Evolutionary conservation across 2,329 filamentous ascomycete genomes (phyloP).

Genomic region (Cladosporium austrohemisphaericum): DNA sequence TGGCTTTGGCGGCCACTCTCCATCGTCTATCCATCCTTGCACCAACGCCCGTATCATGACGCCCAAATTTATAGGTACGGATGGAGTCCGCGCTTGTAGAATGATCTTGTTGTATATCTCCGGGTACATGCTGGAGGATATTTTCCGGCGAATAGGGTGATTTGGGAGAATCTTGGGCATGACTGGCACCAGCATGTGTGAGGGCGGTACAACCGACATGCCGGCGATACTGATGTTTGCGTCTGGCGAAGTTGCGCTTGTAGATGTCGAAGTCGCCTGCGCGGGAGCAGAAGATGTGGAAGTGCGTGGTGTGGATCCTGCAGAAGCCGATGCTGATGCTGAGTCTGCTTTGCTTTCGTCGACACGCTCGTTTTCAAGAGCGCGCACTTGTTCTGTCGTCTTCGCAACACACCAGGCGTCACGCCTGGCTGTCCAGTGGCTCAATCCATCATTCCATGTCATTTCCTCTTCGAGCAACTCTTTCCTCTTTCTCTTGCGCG

Average conservation of each 20-base stretch:
- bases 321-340: slow-evolving; percentile 2
- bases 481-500: slow-evolving; percentile 37
- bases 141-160: slow-evolving; percentile 74
- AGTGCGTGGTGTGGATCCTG: slow-evolving; percentile 25
- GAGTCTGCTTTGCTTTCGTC: slow-evolving; percentile 4
- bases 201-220: slow-evolving; percentile 4
- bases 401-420: slow-evolving; percentile 82
- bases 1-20: slow-evolving; percentile 79
- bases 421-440: slow-evolving; percentile 72
- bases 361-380: neutral
- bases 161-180: slow-evolving; percentile 69
- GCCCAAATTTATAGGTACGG: slow-evolving; percentile 80
- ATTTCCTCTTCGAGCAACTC: slow-evolving; percentile 41
- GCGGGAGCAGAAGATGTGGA: slow-evolving; percentile 37
- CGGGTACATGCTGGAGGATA: slow-evolving; percentile 68
- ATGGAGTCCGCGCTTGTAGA: slow-evolving; percentile 71
- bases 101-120: slow-evolving; percentile 90
- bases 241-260: slow-evolving; percentile 20
- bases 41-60: slow-evolving; percentile 81
- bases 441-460: slow-evolving; percentile 73
- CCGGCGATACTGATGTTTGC: slow-evolving; percentile 9
- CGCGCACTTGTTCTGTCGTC: slow-evolving; percentile 40
- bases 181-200: slow-evolving; percentile 59
- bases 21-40: slow-evolving; percentile 85
- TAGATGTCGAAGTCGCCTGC: slow-evolving; percentile 11